Evolutionary conservation across 1,284 basidiomycete genomes (phyloP), one percentile per base, ranked within the genome.

Genomic region (Coniophora puteana): DNA sequence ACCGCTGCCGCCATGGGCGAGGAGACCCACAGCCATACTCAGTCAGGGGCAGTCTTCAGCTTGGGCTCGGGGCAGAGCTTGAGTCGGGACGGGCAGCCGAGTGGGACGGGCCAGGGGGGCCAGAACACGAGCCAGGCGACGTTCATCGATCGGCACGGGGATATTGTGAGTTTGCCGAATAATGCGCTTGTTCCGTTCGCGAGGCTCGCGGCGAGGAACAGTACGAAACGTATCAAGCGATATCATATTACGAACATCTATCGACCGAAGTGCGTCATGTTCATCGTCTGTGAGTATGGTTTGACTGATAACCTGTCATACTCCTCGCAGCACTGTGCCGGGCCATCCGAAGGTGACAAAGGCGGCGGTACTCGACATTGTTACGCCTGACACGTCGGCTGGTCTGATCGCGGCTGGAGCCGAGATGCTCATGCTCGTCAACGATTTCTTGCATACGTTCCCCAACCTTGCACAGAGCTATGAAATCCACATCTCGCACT

Each of bases 161-260:
- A 92, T 48, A 68, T 93, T 1, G 84, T 95, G 3, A 75, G 79
- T 28, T 69, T 96, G 21, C 88, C 92, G 0, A 83, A 83, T 45
- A 84, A 89, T 46, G 77, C 83, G 11, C 69, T 94, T 11, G 69
- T 89, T 2, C 83, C 88, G 0, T 95, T 97, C 61, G 92, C 93
- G 8, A 74, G 93, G 34, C 71, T 90, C 29, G 91, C 91, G 13
- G 90, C 89, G 0, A 72, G 88, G 42, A 76, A 74, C 12, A 78
- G 78, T 35, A 76, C 80, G 36, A 79, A 78, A 51, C 71, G 94
- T 29, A 92, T 96, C 61, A 97, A 98, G 64, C 77, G 93, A 13
- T 96, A 88, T 64, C 87, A 93, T 61, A 83, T 95, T 24, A 75
- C 81, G 23, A 77, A 84, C 46, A 78, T 82, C 8, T 93, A 82